Conservation (phyloP, 257 asterid genomes). For the Solanum paucissectum region DNA sequence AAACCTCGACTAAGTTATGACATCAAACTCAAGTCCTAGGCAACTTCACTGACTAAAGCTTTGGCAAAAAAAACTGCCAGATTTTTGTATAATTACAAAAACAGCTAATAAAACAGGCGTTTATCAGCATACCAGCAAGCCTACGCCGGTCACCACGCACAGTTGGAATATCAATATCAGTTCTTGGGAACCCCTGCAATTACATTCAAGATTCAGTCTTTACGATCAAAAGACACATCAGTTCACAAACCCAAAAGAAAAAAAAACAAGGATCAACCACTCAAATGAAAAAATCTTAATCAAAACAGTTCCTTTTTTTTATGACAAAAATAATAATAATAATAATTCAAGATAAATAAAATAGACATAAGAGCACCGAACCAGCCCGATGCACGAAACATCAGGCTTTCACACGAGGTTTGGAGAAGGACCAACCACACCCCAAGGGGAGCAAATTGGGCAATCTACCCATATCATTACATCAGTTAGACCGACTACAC, state of each 20-base stretch:
- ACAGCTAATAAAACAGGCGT: not conserved
- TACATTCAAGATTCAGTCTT: not conserved
- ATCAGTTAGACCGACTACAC: not conserved
- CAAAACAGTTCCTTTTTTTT: not conserved
- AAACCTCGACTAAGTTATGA: not conserved
- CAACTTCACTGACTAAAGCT: not conserved
- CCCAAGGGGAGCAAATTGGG: not conserved
- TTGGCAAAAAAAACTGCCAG: not conserved
- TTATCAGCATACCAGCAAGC: slow-evolving; percentile 46
- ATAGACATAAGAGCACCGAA: not conserved
- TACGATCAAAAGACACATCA: not conserved
- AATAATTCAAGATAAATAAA: not conserved
- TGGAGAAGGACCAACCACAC: not conserved
- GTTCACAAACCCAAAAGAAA: not conserved
- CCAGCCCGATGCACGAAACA: not conserved
- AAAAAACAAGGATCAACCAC: not conserved
- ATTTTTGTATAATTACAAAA: not conserved
- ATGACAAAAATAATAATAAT: too few relatives aligned
- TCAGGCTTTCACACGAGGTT: not conserved
- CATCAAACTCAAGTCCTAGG: not conserved
- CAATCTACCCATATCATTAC: not conserved
- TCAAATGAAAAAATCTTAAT: not conserved
- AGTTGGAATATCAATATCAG: slow-evolving; percentile 63
- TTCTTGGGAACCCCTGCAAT: slow-evolving; percentile 87
- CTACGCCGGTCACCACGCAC: slow-evolving; percentile 67